Conservation (phyloP, 1,284 basidiomycete genomes). For the Pholiota adiposa region DNA sequence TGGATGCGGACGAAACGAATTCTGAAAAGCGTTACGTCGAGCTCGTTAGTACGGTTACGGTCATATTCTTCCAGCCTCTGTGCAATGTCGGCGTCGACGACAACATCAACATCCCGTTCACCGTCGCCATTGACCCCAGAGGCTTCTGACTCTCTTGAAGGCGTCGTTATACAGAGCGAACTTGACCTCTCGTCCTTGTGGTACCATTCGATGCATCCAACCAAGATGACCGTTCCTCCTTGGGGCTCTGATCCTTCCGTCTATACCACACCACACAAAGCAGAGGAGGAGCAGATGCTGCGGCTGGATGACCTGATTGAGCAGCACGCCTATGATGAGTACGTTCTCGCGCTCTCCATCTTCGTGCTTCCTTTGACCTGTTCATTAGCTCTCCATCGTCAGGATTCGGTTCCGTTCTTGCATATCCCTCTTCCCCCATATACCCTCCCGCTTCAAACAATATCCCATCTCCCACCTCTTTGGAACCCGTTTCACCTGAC, state of each 20-base stretch:
- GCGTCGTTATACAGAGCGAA: constrained; percentile 51
- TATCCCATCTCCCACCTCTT: constrained; percentile 15
- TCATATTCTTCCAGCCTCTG: constrained; percentile 17
- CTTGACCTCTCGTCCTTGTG: constrained; percentile 60
- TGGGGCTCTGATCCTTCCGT: constrained; percentile 43
- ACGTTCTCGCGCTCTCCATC: constrained; percentile 32
- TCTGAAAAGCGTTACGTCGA: constrained; percentile 14
- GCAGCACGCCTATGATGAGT: constrained; percentile 75
- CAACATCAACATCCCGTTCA: constrained; percentile 66
- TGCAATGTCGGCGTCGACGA: constrained; percentile 55
- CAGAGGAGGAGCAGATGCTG: constrained; percentile 57
- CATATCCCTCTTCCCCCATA: constrained; percentile 32
- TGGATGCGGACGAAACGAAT: background rate
- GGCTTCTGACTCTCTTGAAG: constrained; percentile 54
- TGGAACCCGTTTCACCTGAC: constrained; percentile 30
- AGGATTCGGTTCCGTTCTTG: constrained; percentile 29
- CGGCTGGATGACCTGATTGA: constrained; percentile 73
- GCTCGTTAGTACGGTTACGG: constrained; percentile 5
- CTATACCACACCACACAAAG: constrained; percentile 41
- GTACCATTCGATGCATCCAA: constrained; percentile 48
- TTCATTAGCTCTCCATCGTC: constrained; percentile 33
- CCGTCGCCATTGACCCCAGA: constrained; percentile 73
- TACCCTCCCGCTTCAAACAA: constrained; percentile 26
- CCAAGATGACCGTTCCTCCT: constrained; percentile 37
- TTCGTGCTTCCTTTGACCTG: constrained; percentile 18